Base-by-base conservation (phyloP, 179 eudicot genomes). In the Sideroxylon spinosum region DNA sequence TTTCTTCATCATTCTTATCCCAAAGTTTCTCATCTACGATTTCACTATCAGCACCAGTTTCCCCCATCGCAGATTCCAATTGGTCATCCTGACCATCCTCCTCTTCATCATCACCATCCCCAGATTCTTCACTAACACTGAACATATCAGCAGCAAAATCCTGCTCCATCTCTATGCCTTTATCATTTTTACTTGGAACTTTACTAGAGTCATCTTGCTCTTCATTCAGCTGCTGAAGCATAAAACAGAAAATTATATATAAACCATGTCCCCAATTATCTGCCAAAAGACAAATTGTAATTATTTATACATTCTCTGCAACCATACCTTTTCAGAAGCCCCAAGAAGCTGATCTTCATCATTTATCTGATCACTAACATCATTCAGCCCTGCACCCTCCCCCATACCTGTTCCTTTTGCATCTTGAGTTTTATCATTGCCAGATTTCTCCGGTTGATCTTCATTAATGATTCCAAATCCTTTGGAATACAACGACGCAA, bases 291-390 rank as follows among this genome's bases (percentile, higher is more conserved):
- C 16, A 20, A 12, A 56, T 60, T 28, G 57, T 37, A 9, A 37
- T 10, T 9, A 26, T 11, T 52, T 12, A 17, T 67, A 28, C 17
- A 11, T 22, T 9, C 28, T 26, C 12, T 23, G 62, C 23, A 59
- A 70, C 71, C 77, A 69, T 84, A 92, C 99, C 97, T 93, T 91
- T 60, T 83, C 92, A 75, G 88, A 83, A 63, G 89, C 74, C 78
- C 96, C 97, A 76, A 92, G 91, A 70, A 95, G 95, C 82, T 96
- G 98, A 85, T 92, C 90, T 86, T 96, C 99, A 78, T 91, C 94
- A 70, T 82, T 81, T 82, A 96, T 92, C 86, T 96, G 90, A 66
- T 96, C 91, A 79, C 99, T 96, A 64, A 96, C 97, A 85, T 96
- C 99, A 69, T 88, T 88, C 68, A 70, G 48, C 71, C 97, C 98